Conservation (phyloP, 768 basidiomycete species). For the Amanita inopinata region DNA sequence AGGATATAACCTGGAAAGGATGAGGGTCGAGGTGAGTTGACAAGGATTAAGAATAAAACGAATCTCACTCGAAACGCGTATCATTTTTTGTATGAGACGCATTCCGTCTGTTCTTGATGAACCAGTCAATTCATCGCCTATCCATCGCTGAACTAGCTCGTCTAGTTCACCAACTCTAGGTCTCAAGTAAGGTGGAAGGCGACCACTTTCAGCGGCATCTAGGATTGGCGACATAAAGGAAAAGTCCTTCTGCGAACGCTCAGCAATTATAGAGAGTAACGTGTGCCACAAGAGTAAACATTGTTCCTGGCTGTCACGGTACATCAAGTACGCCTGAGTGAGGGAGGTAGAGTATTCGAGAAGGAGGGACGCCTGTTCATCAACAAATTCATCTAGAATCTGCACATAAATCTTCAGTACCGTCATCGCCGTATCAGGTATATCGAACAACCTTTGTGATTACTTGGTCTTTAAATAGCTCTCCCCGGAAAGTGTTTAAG, state of each 20-base stretch:
- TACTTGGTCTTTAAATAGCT: conserved; percentile 34
- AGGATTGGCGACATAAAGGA: conserved; percentile 28
- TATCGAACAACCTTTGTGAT: conserved; percentile 33
- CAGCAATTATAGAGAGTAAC: conserved; percentile 34
- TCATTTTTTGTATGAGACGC: conserved; percentile 26
- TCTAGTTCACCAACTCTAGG: conserved; percentile 38
- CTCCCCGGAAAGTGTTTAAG: conserved; percentile 41
- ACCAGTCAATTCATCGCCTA: conserved; percentile 27
- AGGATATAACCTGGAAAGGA: conserved; percentile 23
- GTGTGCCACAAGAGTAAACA: conserved; percentile 34
- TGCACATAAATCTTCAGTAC: conserved; percentile 15
- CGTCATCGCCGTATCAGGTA: background rate
- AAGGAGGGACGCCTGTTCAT: conserved; percentile 27
- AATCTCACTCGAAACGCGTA: conserved; percentile 33
- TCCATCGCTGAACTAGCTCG: conserved; percentile 25
- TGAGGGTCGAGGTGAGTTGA: no score
- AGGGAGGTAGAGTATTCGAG: conserved; percentile 32
- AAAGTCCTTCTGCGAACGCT: conserved; percentile 20
- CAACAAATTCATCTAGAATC: conserved; percentile 37
- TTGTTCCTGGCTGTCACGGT: conserved; percentile 26
- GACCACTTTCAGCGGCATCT: conserved; percentile 26
- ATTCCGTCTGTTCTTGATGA: conserved; percentile 18
- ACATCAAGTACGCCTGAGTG: conserved; percentile 41
- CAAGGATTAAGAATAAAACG: background rate
- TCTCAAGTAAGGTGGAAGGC: conserved; percentile 35